Conservation (phyloP, 1,284 basidiomycete genomes). For the Pyrrhoderma noxium region DNA sequence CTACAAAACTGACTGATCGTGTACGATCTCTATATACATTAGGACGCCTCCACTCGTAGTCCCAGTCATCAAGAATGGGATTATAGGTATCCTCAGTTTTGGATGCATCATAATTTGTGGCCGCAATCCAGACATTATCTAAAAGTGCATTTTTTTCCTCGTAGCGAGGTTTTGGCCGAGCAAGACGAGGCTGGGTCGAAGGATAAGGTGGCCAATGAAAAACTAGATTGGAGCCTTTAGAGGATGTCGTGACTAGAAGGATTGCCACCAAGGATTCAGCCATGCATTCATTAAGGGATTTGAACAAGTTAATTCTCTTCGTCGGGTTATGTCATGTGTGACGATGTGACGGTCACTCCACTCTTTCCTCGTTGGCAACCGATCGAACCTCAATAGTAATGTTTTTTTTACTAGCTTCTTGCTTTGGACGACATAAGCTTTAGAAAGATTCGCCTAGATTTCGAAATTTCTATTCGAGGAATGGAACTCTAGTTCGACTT, state of each 20-base stretch:
- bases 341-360: no score
- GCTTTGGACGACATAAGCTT: no score
- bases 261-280: constrained; percentile 67
- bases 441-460: no score
- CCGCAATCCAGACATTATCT: constrained; percentile 66
- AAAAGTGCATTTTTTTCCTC: constrained; percentile 41
- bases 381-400: no score
- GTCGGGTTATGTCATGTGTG: no score
- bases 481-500: no score
- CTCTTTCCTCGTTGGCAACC: no score
- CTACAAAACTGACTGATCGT: constrained; percentile 18
- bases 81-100: constrained; percentile 18
- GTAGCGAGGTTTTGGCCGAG: constrained; percentile 48
- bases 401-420: no score
- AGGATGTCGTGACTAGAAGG: constrained; percentile 67
- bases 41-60: constrained; percentile 52
- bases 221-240: constrained; percentile 64
- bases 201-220: constrained; percentile 71
- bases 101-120: constrained; percentile 31
- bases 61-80: constrained; percentile 24
- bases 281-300: constrained; percentile 31
- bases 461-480: no score
- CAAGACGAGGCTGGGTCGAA: constrained; percentile 46
- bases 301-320: no score
- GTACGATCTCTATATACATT: constrained; percentile 33